Percentiles rank a stretch among this genome's conserved stretches.
Conservation (phyloP, 768 basidiomycete species). For the Chalciporus piperatus region DNA sequence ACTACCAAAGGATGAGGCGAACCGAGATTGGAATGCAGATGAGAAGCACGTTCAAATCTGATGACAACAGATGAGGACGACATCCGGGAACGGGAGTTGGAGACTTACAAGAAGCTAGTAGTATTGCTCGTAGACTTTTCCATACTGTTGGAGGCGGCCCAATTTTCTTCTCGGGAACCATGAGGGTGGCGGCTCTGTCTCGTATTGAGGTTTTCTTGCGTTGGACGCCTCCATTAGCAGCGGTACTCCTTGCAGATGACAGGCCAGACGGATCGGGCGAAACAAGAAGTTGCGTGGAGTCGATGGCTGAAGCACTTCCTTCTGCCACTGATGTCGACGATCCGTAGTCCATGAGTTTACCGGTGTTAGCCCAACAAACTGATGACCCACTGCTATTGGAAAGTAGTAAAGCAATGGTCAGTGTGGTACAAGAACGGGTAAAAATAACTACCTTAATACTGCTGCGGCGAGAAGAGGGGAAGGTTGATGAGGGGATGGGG, state of each 20-base stretch:
- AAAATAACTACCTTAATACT: not conserved
- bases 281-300: constrained; percentile 6
- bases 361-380: not conserved
- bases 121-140: constrained; percentile 50
- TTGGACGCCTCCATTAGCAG: not conserved
- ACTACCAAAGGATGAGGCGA: constrained; percentile 18
- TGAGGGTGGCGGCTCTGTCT: constrained; percentile 27
- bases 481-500: not conserved
- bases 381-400: constrained; percentile 8
- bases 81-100: not conserved
- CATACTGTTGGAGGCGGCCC: constrained; percentile 44
- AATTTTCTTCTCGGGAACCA: constrained; percentile 36
- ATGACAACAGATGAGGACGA: constrained; percentile 3
- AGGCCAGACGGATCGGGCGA: constrained; percentile 6
- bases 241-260: constrained; percentile 11
- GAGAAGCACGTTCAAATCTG: constrained; percentile 71
- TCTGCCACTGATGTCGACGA: constrained; percentile 14
- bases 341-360: constrained; percentile 14
- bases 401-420: not conserved
- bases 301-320: not conserved
- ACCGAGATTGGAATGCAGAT: constrained; percentile 71
- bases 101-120: constrained; percentile 56
- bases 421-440: not conserved
- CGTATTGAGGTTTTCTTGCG: constrained; percentile 14
- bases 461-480: not conserved